Evolutionary conservation across 2,329 filamentous ascomycete species (phyloP).

Genomic region (Lachnellula hyalina): DNA sequence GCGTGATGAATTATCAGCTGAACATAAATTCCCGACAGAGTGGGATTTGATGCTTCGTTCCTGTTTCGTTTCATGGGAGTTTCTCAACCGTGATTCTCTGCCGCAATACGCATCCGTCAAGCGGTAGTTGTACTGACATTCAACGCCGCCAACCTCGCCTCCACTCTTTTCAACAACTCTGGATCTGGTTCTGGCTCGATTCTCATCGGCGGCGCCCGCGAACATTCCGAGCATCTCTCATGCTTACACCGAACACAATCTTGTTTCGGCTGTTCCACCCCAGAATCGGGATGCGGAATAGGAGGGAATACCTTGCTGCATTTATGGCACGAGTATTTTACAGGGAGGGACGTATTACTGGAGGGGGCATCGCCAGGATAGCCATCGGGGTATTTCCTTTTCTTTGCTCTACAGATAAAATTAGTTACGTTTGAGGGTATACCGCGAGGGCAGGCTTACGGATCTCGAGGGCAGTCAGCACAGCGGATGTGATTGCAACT

Average conservation of each 20-base stretch:
- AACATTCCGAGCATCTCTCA: conserved; percentile 54
- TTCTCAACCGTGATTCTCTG: background rate
- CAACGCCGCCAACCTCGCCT: conserved; percentile 45
- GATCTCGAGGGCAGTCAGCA: conserved; percentile 74
- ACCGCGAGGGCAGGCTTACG: conserved; percentile 51
- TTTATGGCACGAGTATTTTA: conserved; percentile 54
- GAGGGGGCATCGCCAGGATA: conserved; percentile 56
- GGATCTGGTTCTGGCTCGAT: conserved; percentile 58
- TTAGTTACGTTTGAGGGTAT: conserved; percentile 9
- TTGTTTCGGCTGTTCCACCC: conserved; percentile 27
- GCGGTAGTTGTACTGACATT: conserved; percentile 4
- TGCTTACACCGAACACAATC: conserved; percentile 57
- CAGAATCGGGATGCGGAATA: conserved; percentile 17
- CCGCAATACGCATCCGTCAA: background rate
- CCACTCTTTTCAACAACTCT: conserved; percentile 51
- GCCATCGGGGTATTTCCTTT: conserved; percentile 62
- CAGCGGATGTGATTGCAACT: conserved; percentile 70
- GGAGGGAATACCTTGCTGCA: conserved; percentile 56
- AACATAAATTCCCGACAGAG: too few species aligned
- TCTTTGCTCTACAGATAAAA: conserved; percentile 48
- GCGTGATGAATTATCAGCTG: too few species aligned
- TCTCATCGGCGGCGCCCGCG: conserved; percentile 41
- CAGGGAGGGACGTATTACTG: conserved; percentile 34
- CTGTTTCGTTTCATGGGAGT: too few species aligned
- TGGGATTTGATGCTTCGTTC: too few species aligned